Base-by-base conservation (phyloP, 1,139 yeast species). In the Suhomyces coccinellae region DNA sequence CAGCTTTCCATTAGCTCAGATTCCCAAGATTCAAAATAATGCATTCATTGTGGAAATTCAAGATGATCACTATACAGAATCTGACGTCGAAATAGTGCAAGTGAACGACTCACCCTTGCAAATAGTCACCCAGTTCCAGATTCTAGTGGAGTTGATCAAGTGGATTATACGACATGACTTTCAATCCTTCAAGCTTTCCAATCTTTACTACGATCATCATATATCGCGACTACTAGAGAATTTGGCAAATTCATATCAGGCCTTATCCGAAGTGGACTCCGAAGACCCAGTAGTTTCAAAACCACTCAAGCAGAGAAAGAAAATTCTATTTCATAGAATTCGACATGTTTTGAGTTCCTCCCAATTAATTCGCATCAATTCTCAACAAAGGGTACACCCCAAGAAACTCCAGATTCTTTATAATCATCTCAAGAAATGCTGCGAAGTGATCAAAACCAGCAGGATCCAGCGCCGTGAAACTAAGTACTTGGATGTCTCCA, bases 81-180 rank as follows among this genome's bases (percentile, higher is more conserved):
- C 45, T 6, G 54, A 52, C 34, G 35, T 59, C 4, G 54, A 54
- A 35, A 49, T 61, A 10, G 30, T 54, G 12, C 46, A 51, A 7
- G 53, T 55, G 3, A 50, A 46, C 8, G 48, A 53, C 5, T 34
- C 37, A 13, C 56, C 57, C 4, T 45, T 58, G 1, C 56, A 54
- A 12, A 46, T 61, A 6, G 53, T 60, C 4, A 58, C 63, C n/a
- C 63, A 62, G 29, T 54, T 58, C 33, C 69, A 63, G 37, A 47
- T 65, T 2, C 56, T 61, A 1, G 46, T 63, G 3, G 71, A 64
- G 44, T 55, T 71, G 7, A 50, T 74, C 17, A 54, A 54, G 33
- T 67, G 66, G 62, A 61, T 73, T 6, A 54, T 69, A 3, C 45
- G 47, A 3, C 50, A 53, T n/a, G 40, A 57, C 0, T 58, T 59